Conservation (phyloP, 495 filamentous ascomycete genomes). For the Trypethelium eluteriae region DNA sequence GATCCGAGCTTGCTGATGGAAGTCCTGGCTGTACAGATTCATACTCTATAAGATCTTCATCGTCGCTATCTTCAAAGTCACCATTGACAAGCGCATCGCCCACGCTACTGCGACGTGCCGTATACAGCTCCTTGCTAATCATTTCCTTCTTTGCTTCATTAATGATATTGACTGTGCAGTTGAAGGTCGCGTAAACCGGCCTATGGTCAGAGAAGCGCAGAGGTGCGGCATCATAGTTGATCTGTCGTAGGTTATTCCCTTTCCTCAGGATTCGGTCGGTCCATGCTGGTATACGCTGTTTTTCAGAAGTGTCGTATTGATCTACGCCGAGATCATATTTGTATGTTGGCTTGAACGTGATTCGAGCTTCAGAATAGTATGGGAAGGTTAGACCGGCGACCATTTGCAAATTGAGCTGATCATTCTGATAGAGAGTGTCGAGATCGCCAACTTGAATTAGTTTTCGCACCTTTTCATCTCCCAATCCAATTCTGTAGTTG, state of each 20-base stretch:
- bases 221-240: conserved; percentile 67
- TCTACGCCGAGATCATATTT: conserved; percentile 86
- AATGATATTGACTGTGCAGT: conserved; percentile 70
- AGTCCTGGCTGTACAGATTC: conserved; percentile 70
- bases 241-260: conserved; percentile 73
- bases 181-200: conserved; percentile 83
- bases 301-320: conserved; percentile 89
- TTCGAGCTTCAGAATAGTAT: conserved; percentile 79
- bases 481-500: conserved; percentile 91
- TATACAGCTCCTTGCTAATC: conserved; percentile 65
- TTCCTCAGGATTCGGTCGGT: conserved; percentile 87
- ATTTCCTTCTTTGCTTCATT: conserved; percentile 63
- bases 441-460: conserved; percentile 63
- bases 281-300: conserved; percentile 91
- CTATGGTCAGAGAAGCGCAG: conserved; percentile 88
- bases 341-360: conserved; percentile 87
- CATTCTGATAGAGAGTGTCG: conserved; percentile 79
- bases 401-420: conserved; percentile 97
- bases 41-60: conserved; percentile 67
- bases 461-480: conserved; percentile 67
- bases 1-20: conserved; percentile 83
- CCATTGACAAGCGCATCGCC: conserved; percentile 40
- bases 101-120: conserved; percentile 54
- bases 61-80: conserved; percentile 50
- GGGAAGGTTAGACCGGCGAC: conserved; percentile 80